These are phyloP conservation scores for Exophiala bonariae DNA, from an alignment of 2,329 filamentous ascomycete species.

Conservation along the genomic window DNA sequence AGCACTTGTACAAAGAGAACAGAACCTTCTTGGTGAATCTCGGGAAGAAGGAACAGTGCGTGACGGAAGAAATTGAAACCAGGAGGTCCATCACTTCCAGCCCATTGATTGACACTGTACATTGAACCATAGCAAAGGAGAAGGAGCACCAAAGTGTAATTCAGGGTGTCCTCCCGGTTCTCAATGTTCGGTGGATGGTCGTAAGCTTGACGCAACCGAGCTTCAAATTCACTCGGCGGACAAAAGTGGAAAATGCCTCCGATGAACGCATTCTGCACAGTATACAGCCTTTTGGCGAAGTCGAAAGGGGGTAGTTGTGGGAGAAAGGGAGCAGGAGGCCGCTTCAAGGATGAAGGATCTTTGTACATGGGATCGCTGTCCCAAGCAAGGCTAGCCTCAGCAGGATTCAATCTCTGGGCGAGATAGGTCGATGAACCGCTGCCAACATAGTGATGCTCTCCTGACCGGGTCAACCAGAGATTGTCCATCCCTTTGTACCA, in stretches of 20 bases:
- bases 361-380: constrained; percentile 38
- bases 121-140: constrained; percentile 58
- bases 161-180: constrained; percentile 50
- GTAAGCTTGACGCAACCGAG: constrained; percentile 47
- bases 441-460: constrained; percentile 38
- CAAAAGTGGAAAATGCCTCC: constrained; percentile 59
- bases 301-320: constrained; percentile 51
- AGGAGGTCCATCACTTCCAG: constrained; percentile 53
- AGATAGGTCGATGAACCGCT: constrained; percentile 37
- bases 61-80: constrained; percentile 58
- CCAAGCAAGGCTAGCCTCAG: constrained; percentile 34
- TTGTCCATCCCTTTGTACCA: constrained; percentile 40
- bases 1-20: constrained; percentile 57
- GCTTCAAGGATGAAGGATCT: constrained; percentile 34
- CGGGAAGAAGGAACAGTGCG: constrained; percentile 53
- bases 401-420: constrained; percentile 36
- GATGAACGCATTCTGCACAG: constrained; percentile 57
- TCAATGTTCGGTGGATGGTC: constrained; percentile 41
- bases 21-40: constrained; percentile 56
- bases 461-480: constrained; percentile 36
- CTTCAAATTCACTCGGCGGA: constrained; percentile 49
- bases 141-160: constrained; percentile 53
- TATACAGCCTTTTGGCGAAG: constrained; percentile 52
- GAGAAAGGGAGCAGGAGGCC: constrained; percentile 28
- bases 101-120: constrained; percentile 60